A percentile compares a stretch with the other conserved stretches of the same genome.
These are phyloP conservation scores for Aspergillaceae sp. DNA, from an alignment of 2,329 filamentous ascomycete species.

Conservation along the genomic window DNA sequence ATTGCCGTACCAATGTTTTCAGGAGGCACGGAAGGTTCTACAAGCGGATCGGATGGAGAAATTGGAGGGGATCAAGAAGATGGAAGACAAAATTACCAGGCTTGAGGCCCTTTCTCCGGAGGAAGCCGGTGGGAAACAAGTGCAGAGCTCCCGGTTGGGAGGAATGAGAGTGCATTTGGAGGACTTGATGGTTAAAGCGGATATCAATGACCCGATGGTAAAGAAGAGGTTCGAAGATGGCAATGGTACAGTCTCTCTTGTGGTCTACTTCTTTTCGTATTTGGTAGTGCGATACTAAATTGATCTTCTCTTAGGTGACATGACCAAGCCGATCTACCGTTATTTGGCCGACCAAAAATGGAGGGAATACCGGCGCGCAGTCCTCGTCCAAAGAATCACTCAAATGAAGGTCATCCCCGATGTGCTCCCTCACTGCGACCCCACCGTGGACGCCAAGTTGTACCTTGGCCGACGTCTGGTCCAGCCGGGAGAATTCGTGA, in stretches of 20 bases:
- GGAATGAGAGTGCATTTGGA: slow-evolving; percentile 67
- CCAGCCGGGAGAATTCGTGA: slow-evolving; percentile 68
- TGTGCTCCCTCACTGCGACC: slow-evolving; percentile 70
- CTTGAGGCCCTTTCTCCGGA: slow-evolving; percentile 53
- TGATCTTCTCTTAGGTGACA: slow-evolving; percentile 56
- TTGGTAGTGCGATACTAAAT: not conserved
- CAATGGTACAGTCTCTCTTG: slow-evolving; percentile 48
- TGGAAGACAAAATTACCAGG: slow-evolving; percentile 59
- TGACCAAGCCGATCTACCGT: slow-evolving; percentile 94
- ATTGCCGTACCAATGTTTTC: slow-evolving; percentile 94
- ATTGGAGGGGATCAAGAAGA: slow-evolving; percentile 59
- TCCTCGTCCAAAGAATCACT: slow-evolving; percentile 75
- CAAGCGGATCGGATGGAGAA: slow-evolving; percentile 74
- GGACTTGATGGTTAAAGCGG: slow-evolving; percentile 74
- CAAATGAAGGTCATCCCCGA: slow-evolving; percentile 87
- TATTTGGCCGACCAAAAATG: slow-evolving; percentile 81
- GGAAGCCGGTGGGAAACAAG: slow-evolving; percentile 53
- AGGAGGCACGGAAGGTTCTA: slow-evolving; percentile 82
- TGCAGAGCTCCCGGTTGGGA: slow-evolving; percentile 58
- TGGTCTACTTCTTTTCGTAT: too few species aligned
- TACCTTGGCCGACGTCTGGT: slow-evolving; percentile 65
- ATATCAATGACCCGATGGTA: slow-evolving; percentile 89
- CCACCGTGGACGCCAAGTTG: slow-evolving; percentile 69
- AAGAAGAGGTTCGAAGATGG: slow-evolving; percentile 94
- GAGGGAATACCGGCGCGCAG: slow-evolving; percentile 68